Percentiles rank a stretch among this genome's conserved stretches.
Evolutionary conservation across 495 filamentous ascomycete species (phyloP).

Genomic region (Penicillium paradoxum): DNA sequence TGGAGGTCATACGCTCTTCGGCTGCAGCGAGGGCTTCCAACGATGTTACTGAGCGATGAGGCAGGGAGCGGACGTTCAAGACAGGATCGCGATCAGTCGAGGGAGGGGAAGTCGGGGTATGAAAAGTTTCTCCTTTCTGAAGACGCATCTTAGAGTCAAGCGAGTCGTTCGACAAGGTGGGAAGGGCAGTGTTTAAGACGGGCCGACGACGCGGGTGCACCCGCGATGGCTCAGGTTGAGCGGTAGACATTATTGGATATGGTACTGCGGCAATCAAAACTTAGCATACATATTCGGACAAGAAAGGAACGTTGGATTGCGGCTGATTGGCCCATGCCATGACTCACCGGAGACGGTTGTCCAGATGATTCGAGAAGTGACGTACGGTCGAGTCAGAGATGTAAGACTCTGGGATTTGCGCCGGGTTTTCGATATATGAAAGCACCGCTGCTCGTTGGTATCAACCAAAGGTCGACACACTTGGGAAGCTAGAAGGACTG

Average conservation of each 20-base stretch:
- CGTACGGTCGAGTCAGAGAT: conserved; percentile 21
- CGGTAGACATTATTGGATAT: conserved; percentile 19
- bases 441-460: not conserved
- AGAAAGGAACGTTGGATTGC: conserved; percentile 1
- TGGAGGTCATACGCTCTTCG: conserved; percentile 46
- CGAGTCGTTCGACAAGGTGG: conserved; percentile 24
- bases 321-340: conserved; percentile 18
- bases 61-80: conserved; percentile 41
- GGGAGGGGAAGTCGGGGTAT: conserved; percentile 40
- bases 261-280: conserved; percentile 7
- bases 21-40: conserved; percentile 43
- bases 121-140: conserved; percentile 50
- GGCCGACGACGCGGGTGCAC: conserved; percentile 34
- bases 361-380: conserved; percentile 18
- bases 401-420: conserved; percentile 1
- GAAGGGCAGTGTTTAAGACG: conserved; percentile 27
- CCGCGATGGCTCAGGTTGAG: conserved; percentile 21
- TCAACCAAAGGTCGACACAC: not conserved
- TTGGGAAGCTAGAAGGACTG: not conserved
- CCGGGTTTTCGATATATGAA: conserved; percentile 2
- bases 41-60: conserved; percentile 48
- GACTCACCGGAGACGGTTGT: conserved; percentile 17
- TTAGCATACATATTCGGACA: conserved; percentile 11
- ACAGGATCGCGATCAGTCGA: conserved; percentile 39
- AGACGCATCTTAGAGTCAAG: conserved; percentile 27